A percentile compares a stretch with the other conserved stretches of the same genome.
Conservation (phyloP, 2,329 filamentous ascomycete species). For the Apiospora phragmitis region DNA sequence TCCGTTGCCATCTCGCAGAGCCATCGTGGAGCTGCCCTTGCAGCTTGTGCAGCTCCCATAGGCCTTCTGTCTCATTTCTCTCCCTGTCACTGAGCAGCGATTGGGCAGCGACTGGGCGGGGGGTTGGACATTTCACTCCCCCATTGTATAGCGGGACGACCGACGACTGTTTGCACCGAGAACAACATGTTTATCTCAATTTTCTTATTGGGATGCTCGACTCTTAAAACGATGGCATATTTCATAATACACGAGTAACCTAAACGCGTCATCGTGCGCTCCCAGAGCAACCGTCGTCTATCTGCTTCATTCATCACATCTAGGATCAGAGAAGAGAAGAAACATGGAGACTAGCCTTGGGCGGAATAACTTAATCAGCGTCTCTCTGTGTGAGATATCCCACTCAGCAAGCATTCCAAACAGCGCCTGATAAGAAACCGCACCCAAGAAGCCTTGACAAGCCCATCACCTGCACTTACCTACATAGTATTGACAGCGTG, state of each 20-base stretch:
- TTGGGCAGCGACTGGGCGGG: slow-evolving; percentile 5
- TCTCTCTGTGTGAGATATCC: background rate
- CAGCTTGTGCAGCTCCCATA: background rate
- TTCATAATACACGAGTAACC: background rate
- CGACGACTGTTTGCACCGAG: background rate
- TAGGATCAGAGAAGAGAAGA: background rate
- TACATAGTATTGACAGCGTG: background rate
- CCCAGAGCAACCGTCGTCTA: background rate
- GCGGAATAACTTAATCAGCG: background rate
- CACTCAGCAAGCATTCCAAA: background rate
- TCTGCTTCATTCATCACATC: background rate
- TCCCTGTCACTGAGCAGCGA: background rate
- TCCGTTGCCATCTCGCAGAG: background rate
- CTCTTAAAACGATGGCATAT: background rate
- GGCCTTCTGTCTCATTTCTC: background rate
- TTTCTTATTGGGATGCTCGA: background rate
- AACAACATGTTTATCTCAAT: background rate
- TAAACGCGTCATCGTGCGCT: background rate
- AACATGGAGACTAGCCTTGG: background rate
- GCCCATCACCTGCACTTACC: background rate
- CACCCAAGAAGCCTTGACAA: background rate
- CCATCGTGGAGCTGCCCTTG: background rate
- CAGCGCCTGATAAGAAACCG: background rate
- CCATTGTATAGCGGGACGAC: background rate
- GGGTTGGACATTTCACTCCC: background rate